Conservation (phyloP, 805 yeast species). For the Phaffomyces thermotolerans region DNA sequence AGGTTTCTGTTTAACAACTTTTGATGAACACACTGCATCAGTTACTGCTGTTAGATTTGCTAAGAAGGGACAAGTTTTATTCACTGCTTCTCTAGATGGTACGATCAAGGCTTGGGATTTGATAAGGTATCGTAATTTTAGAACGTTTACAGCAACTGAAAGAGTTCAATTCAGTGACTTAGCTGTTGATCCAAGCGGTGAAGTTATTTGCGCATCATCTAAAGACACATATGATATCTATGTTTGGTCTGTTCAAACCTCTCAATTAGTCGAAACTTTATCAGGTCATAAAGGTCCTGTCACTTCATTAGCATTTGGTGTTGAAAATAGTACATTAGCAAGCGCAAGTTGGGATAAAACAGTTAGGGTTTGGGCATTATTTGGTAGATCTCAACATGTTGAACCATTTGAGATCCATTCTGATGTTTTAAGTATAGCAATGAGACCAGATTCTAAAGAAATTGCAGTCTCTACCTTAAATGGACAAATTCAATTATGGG, state of each 20-base stretch:
- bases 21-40: slow-evolving; percentile 83
- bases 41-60: slow-evolving; percentile 87
- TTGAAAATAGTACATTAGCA: slow-evolving; percentile 69
- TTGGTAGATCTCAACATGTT: slow-evolving; percentile 76
- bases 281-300: slow-evolving; percentile 96
- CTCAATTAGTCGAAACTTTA: slow-evolving; percentile 79
- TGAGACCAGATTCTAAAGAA: slow-evolving; percentile 91
- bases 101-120: slow-evolving; percentile 97
- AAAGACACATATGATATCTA: slow-evolving; percentile 83
- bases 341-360: slow-evolving; percentile 97
- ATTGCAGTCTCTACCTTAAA: slow-evolving; percentile 83
- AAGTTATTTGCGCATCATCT: slow-evolving; percentile 92
- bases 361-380: slow-evolving; percentile 86
- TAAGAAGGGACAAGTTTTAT: slow-evolving; percentile 82
- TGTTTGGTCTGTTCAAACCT: slow-evolving; percentile 96
- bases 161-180: slow-evolving; percentile 80
- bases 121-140: slow-evolving; percentile 84
- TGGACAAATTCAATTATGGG: slow-evolving; percentile 82
- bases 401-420: slow-evolving; percentile 85
- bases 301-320: slow-evolving; percentile 78
- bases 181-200: slow-evolving; percentile 97
- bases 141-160: slow-evolving; percentile 88
- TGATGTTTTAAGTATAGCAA: slow-evolving; percentile 74
- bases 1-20: slow-evolving; percentile 89
- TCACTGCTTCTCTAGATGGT: slow-evolving; percentile 90